Conservation (phyloP, 1,139 yeast species). For the Blastobotrys aristatus region DNA sequence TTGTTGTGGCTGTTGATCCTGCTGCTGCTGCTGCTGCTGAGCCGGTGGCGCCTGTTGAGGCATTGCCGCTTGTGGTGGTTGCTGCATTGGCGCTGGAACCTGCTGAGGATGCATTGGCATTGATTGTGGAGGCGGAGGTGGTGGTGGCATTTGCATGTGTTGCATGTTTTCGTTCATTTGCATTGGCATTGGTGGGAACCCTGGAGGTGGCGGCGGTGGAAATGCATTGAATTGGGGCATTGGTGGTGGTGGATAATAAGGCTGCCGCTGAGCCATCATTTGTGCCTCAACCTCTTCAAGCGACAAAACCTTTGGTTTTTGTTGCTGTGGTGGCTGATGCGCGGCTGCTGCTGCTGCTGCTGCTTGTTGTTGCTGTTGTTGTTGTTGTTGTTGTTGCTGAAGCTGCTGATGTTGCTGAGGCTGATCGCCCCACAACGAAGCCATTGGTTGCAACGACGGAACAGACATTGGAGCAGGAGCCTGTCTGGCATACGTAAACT, state of each 20-base stretch:
- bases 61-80: constrained; percentile 23
- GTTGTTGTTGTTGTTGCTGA: constrained; percentile 19
- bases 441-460: constrained; percentile 55
- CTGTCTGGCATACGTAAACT: constrained; percentile 27
- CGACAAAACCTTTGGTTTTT: constrained; percentile 43
- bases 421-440: constrained; percentile 51
- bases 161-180: constrained; percentile 16
- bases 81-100: constrained; percentile 23
- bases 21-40: no score
- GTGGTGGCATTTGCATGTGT: constrained; percentile 31
- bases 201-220: constrained; percentile 6
- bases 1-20: no score
- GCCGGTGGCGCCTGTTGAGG: no score
- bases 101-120: constrained; percentile 16
- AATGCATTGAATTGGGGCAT: background rate
- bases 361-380: constrained; percentile 17
- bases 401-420: constrained; percentile 7
- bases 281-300: constrained; percentile 77
- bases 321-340: constrained; percentile 16
- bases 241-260: constrained; percentile 1
- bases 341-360: no score
- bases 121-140: constrained; percentile 29
- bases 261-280: constrained; percentile 38
- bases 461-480: constrained; percentile 29
- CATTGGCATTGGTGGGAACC: constrained; percentile 24